phyloP scores from a whole-genome alignment of 148 eudicot genomes.

The Rhododendron mucronatum region DNA sequence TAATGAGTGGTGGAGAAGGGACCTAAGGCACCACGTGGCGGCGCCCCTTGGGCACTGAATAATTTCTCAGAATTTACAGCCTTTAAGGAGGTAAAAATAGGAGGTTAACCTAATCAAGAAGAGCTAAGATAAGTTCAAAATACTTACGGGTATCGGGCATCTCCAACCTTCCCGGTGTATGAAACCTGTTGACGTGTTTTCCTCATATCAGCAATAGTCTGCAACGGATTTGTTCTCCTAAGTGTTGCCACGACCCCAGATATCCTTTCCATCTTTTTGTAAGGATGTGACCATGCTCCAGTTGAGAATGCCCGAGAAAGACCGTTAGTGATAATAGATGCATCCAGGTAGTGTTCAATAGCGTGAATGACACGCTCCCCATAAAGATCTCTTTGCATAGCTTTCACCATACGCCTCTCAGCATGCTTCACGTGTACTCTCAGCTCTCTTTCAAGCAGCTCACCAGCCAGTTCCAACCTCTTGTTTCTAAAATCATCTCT shows the following conservation, averaged over 20 bases:
- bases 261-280: slow-evolving; percentile 58
- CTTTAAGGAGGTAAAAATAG: not conserved
- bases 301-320: slow-evolving; percentile 89
- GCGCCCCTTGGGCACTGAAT: not conserved
- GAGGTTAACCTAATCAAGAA: not conserved
- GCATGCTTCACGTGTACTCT: slow-evolving; percentile 79
- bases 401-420: slow-evolving; percentile 84
- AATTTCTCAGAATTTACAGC: not conserved
- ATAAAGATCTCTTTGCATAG: slow-evolving; percentile 85
- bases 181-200: slow-evolving; percentile 81
- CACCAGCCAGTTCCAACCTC: slow-evolving; percentile 78
- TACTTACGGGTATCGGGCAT: slow-evolving; percentile 99
- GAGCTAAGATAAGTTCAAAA: slow-evolving; percentile 1
- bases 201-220: slow-evolving; percentile 76
- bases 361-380: slow-evolving; percentile 53
- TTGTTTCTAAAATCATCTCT: slow-evolving; percentile 91
- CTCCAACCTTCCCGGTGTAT: slow-evolving; percentile 91
- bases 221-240: slow-evolving; percentile 87
- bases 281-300: slow-evolving; percentile 86
- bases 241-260: slow-evolving; percentile 84
- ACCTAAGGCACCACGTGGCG: no score
- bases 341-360: slow-evolving; percentile 76
- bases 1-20: no score
- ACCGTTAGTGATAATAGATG: slow-evolving; percentile 84
- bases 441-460: slow-evolving; percentile 79